Conservation (phyloP, 1,284 basidiomycete species). For the Kwoniella shivajii region DNA sequence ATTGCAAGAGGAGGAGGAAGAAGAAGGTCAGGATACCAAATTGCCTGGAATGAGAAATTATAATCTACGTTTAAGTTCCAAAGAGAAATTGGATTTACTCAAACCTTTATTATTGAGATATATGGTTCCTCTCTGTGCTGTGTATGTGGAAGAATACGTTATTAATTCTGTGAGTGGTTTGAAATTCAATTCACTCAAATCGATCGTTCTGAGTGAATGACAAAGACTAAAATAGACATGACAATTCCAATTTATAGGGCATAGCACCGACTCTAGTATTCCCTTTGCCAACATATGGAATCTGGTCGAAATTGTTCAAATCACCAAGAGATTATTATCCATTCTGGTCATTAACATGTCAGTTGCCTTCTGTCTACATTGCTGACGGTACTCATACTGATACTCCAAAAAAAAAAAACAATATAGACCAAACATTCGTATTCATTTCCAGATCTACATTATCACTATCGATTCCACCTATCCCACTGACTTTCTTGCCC, state of each 20-base stretch:
- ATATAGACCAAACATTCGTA: constrained; percentile 78
- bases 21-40: neutral
- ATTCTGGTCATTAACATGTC: constrained; percentile 64
- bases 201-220: no score
- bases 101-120: constrained; percentile 73
- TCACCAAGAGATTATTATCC: constrained; percentile 92
- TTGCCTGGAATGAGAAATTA: neutral
- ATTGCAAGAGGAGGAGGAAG: neutral
- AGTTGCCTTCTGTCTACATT: constrained; percentile 1
- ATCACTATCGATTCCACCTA: constrained; percentile 79
- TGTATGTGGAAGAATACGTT: constrained; percentile 81
- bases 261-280: constrained; percentile 90
- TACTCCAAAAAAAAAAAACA: no score
- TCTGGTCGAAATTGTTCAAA: constrained; percentile 75
- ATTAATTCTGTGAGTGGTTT: constrained; percentile 72
- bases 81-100: constrained; percentile 76
- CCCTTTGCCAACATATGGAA: constrained; percentile 70
- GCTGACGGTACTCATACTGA: neutral
- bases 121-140: constrained; percentile 56
- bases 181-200: neutral
- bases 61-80: constrained; percentile 56
- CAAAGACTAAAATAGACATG: no score
- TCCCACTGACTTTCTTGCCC: constrained; percentile 71
- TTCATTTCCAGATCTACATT: constrained; percentile 94
- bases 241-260: constrained; percentile 66